These are phyloP conservation scores for Suhomyces canberraensis DNA, from an alignment of 805 yeast species.

Conservation along the genomic window DNA sequence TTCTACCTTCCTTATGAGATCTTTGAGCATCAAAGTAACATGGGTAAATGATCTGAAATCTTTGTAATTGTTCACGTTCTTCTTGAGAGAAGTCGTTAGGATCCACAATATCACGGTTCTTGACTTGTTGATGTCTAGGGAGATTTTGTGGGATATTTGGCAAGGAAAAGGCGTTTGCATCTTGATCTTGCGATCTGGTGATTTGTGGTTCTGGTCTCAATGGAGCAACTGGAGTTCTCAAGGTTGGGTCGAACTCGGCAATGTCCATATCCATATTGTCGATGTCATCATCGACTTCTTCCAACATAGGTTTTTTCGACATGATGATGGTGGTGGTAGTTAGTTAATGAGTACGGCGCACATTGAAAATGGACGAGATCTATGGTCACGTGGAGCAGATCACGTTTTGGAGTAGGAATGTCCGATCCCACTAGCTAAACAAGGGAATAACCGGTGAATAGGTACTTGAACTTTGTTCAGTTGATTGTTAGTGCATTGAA, in stretches of 20 bases:
- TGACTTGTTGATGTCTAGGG: slow-evolving; percentile 6
- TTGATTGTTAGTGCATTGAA: too few relatives aligned
- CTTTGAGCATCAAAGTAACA: slow-evolving; percentile 84
- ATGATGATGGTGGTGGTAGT: slow-evolving; percentile 9
- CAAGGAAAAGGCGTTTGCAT: slow-evolving; percentile 16
- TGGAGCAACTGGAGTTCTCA: slow-evolving; percentile 71
- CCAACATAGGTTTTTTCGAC: slow-evolving; percentile 60
- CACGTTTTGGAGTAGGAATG: too few relatives aligned
- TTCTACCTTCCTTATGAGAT: slow-evolving; percentile 76
- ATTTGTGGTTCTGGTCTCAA: slow-evolving; percentile 54
- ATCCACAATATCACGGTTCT: slow-evolving; percentile 25
- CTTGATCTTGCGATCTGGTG: slow-evolving; percentile 55
- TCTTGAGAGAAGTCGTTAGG: slow-evolving; percentile 44
- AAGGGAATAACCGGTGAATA: too few relatives aligned
- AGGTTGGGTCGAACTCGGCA: slow-evolving; percentile 76
- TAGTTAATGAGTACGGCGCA: not conserved
- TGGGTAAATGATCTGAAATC: slow-evolving; percentile 80
- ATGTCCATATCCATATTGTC: slow-evolving; percentile 92
- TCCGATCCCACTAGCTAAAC: too few relatives aligned
- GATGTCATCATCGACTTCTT: slow-evolving; percentile 80
- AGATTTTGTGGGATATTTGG: slow-evolving; percentile 23
- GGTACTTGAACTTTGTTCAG: too few relatives aligned
- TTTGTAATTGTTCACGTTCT: slow-evolving; percentile 60
- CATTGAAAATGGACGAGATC: not conserved
- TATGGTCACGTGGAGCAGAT: too few relatives aligned